phyloP scores from a whole-genome alignment of 2,329 filamentous ascomycete genomes.

The Calcarisporium arbuscula region DNA sequence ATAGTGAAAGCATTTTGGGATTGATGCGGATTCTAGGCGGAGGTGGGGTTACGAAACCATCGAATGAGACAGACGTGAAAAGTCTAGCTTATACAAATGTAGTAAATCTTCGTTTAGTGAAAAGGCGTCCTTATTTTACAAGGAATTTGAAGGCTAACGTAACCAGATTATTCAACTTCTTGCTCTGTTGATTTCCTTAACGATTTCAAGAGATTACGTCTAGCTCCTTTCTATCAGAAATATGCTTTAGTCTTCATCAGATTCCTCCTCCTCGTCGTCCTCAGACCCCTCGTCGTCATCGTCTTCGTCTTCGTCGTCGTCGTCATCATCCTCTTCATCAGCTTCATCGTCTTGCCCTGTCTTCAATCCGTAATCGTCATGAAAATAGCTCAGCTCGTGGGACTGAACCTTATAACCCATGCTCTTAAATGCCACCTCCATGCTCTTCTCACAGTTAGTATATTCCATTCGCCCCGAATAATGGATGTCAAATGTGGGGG shows the following conservation, averaged over 20 bases:
- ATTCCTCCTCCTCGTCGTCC: constrained; percentile 4
- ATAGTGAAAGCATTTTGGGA: too few relatives aligned
- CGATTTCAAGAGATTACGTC: too few relatives aligned
- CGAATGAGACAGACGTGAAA: too few relatives aligned
- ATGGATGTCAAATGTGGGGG: neutral
- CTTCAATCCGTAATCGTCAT: constrained; percentile 83
- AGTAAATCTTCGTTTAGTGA: too few relatives aligned
- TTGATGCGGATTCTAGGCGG: too few relatives aligned
- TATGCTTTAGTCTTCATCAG: constrained; percentile 6
- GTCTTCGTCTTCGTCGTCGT: constrained; percentile 27
- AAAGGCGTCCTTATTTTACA: too few relatives aligned
- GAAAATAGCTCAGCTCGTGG: constrained; percentile 69
- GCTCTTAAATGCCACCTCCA: constrained; percentile 66
- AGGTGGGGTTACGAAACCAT: too few relatives aligned
- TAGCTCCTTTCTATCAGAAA: too few relatives aligned
- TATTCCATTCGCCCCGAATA: neutral
- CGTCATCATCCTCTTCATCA: constrained; percentile 41
- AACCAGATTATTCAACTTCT: too few relatives aligned
- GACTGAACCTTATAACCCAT: constrained; percentile 75
- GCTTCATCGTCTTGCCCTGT: constrained; percentile 54
- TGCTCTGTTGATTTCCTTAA: too few relatives aligned
- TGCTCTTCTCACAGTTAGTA: constrained; percentile 44
- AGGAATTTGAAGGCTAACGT: too few relatives aligned
- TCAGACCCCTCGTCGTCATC: constrained; percentile 13
- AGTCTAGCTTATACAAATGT: too few relatives aligned